Conservation (phyloP, 1,284 basidiomycete species). For the Ceratobasidium theobromae region DNA sequence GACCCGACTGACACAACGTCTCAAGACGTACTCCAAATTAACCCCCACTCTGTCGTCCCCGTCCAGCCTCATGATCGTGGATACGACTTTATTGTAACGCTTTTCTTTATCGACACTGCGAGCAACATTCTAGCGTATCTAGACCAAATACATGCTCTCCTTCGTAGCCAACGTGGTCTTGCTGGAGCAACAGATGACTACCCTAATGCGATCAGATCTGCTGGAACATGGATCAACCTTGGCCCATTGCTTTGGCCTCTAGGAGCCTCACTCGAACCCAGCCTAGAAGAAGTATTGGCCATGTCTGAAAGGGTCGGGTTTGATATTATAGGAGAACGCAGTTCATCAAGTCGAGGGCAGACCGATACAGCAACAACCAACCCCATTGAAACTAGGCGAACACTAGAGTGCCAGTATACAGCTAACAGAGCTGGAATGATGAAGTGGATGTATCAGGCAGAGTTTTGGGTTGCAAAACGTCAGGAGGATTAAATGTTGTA, state of each 20-base stretch:
- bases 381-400: constrained; percentile 41
- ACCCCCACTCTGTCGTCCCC: constrained; percentile 4
- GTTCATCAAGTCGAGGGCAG: background rate
- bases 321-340: constrained; percentile 36
- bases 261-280: constrained; percentile 59
- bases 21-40: background rate
- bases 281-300: constrained; percentile 58
- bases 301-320: constrained; percentile 58
- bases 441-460: constrained; percentile 63
- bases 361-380: too few species aligned
- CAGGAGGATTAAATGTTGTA: background rate
- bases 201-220: too few species aligned
- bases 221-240: constrained; percentile 65
- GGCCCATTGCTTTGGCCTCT: constrained; percentile 65
- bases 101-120: constrained; percentile 73
- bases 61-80: constrained; percentile 38
- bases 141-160: constrained; percentile 34
- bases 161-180: background rate
- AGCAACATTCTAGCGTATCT: constrained; percentile 51
- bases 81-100: constrained; percentile 61
- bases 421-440: constrained; percentile 63
- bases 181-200: constrained; percentile 44
- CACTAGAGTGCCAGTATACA: constrained; percentile 64
- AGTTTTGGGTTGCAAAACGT: constrained; percentile 59
- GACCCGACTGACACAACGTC: background rate